Evolutionary conservation across 805 yeast genomes (phyloP), one percentile per base, ranked within the genome.

Genomic region (Candida golubevii): DNA sequence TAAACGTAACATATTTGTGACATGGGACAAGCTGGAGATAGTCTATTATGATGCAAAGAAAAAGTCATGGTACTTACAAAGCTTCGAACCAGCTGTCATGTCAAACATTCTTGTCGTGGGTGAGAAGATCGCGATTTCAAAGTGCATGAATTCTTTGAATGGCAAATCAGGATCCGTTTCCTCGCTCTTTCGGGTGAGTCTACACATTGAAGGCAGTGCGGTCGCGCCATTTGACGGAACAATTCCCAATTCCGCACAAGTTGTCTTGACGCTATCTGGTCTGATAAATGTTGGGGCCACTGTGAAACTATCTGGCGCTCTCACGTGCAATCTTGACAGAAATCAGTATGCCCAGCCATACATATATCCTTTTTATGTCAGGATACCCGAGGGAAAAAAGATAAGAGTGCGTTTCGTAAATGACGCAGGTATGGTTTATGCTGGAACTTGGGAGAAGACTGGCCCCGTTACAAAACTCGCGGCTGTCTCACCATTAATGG

Each of bases 341-440:
- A 49, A 48, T 23, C 44, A 41, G n/a, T 51, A 29, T 23, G 51
- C 49, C n/a, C 55, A 49, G 44, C 44, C 51, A 6, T 53, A 43
- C 33, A 35, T 53, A 9, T 39, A 42, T 26, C 57, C 57, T 6
- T 45, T 43, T 29, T 46, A 37, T 26, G 30, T 50, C 29, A 35
- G 32, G 28, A 41, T 49, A 9, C 57, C 57, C 8, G 38, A 34
- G 26, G 55, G 57, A 9, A 33, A 33, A 15, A 39, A 44, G 15
- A 33, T 42, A 3, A 29, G 26, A 27, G 41, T 48, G 1, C 29
- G 26, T 15, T 33, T 13, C 29, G 23, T 35, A 10, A 43, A 40
- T 15, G 36, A 35, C 1, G 33, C 18, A 18, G 55, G 54, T 4
- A 14, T 53, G 8, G 44, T 36, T 9, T 27, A 32, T n/a, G 12